Conservation (phyloP, 352 stramenopile genomes). For the Blastocystis sp. region DNA sequence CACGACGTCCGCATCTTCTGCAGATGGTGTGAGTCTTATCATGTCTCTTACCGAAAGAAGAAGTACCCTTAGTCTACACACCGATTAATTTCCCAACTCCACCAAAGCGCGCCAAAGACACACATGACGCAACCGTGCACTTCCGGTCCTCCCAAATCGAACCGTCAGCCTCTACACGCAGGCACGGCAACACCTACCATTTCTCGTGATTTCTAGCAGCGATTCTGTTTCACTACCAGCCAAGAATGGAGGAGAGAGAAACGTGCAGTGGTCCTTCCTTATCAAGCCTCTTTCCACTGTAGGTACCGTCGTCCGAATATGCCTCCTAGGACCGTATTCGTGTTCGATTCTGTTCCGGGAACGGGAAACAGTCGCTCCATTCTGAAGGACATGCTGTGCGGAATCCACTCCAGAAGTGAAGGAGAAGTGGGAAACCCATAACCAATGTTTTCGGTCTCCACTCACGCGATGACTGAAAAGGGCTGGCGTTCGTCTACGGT, state of each 20-base stretch:
- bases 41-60: slow-evolving; percentile 99
- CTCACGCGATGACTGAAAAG: not conserved
- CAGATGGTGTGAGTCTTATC: slow-evolving; percentile 99
- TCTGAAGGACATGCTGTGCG: too few relatives aligned
- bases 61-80: slow-evolving; percentile 98
- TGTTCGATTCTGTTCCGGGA: too few relatives aligned
- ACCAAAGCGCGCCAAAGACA: too few relatives aligned
- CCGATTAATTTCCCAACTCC: not conserved
- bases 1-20: slow-evolving; percentile 95
- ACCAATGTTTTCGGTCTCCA: not conserved
- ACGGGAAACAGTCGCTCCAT: too few relatives aligned
- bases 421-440: not conserved
- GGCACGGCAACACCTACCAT: not conserved
- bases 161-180: too few relatives aligned
- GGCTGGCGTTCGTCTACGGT: not conserved
- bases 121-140: too few relatives aligned
- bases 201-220: not conserved
- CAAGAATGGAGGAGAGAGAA: not conserved
- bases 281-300: not conserved
- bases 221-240: not conserved
- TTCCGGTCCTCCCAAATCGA: too few relatives aligned
- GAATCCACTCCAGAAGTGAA: too few relatives aligned
- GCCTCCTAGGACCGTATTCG: not conserved
- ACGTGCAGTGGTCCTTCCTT: not conserved
- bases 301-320: not conserved